These are phyloP conservation scores for Aurantiochytrium sp. DNA, from an alignment of 108 stramenopile genomes.

Conservation along the genomic window DNA sequence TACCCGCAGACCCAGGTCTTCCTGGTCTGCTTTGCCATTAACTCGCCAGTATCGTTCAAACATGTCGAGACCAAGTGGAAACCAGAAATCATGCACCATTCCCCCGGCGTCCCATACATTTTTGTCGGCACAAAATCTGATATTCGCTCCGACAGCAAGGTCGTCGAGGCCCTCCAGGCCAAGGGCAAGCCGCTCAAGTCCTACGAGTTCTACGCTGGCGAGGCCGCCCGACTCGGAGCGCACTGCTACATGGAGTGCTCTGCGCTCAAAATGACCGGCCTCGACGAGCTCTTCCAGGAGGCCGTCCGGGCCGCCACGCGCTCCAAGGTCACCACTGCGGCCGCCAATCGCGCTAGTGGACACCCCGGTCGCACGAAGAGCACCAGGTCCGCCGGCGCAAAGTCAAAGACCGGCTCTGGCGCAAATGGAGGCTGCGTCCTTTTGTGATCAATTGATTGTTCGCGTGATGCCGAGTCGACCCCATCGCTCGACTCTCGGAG, in stretches of 20 bases:
- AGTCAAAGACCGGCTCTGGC: neutral
- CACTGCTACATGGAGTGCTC: neutral
- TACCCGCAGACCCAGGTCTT: conserved; percentile 67
- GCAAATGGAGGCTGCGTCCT: neutral
- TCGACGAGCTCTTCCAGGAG: neutral
- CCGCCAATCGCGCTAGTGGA: neutral
- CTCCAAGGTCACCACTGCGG: neutral
- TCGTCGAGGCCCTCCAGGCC: conserved; percentile 15
- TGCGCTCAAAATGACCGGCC: neutral
- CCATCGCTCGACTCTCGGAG: no score
- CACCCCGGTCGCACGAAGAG: neutral
- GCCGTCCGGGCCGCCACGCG: neutral
- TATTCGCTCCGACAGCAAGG: conserved; percentile 40
- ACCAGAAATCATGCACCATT: conserved; percentile 53
- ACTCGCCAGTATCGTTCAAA: conserved; percentile 50
- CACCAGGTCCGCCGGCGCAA: neutral
- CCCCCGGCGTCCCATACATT: conserved; percentile 62
- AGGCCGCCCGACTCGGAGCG: neutral
- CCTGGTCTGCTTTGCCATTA: conserved; percentile 58
- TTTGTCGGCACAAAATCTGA: conserved; percentile 59
- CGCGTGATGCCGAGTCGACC: no score
- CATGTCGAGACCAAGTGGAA: conserved; percentile 61
- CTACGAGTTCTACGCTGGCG: neutral
- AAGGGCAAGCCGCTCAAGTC: conserved; percentile 3
- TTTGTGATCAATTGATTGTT: neutral